Percentiles rank a stretch among this genome's conserved stretches.
These are phyloP conservation scores for Diaporthe ilicicola DNA, from an alignment of 2,329 filamentous ascomycete genomes.

Conservation along the genomic window DNA sequence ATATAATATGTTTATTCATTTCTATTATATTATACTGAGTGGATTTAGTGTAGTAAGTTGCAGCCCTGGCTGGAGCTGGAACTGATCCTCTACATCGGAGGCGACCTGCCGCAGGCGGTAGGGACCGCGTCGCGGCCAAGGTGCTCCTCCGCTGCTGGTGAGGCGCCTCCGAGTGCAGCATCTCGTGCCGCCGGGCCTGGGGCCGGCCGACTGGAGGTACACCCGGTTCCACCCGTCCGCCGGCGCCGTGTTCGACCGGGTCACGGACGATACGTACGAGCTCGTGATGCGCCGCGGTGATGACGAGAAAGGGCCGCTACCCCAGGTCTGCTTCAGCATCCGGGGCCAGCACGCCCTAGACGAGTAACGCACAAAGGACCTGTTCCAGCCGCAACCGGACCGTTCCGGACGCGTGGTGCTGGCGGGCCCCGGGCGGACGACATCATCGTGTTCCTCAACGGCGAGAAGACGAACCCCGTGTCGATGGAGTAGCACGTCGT, in stretches of 20 bases:
- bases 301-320: neutral
- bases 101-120: constrained; percentile 19
- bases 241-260: constrained; percentile 2
- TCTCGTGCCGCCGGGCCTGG: constrained; percentile 17
- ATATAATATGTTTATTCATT: no score
- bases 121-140: constrained; percentile 9
- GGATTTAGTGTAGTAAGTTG: no score
- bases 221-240: neutral
- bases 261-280: neutral
- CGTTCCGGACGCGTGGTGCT: constrained; percentile 39
- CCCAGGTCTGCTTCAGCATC: neutral
- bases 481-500: constrained; percentile 39
- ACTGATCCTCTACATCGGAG: constrained; percentile 24
- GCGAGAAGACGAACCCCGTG: constrained; percentile 42
- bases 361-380: constrained; percentile 37
- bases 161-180: constrained; percentile 14
- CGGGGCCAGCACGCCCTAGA: constrained; percentile 35
- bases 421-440: constrained; percentile 42
- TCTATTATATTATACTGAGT: no score
- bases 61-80: neutral
- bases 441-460: constrained; percentile 43
- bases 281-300: neutral
- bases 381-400: constrained; percentile 36
- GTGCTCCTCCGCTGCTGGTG: constrained; percentile 9
- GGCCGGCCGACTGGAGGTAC: constrained; percentile 21